A percentile compares a stretch with the other conserved stretches of the same genome.
phyloP scores from a whole-genome alignment of 768 basidiomycete genomes.

The Podaxis mareebaensis region DNA sequence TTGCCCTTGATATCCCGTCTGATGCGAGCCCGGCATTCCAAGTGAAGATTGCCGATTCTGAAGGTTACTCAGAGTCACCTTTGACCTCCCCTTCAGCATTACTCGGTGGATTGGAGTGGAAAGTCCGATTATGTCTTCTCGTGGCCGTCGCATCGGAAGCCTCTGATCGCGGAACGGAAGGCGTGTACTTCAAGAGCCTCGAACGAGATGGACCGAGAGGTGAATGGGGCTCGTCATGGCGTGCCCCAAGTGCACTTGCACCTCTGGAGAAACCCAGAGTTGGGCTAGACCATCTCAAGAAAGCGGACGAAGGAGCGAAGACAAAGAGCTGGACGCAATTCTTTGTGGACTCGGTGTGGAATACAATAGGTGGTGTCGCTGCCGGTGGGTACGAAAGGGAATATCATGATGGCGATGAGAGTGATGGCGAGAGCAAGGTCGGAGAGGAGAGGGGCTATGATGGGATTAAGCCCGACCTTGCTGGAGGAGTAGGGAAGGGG shows the following conservation, averaged over 20 bases:
- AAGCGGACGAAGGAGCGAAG: constrained; percentile 20
- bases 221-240: constrained; percentile 74
- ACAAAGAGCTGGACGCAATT: constrained; percentile 41
- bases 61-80: constrained; percentile 15
- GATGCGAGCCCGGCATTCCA: constrained; percentile 90
- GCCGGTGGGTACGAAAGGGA: constrained; percentile 38
- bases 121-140: constrained; percentile 81
- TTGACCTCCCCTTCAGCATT: constrained; percentile 14
- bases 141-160: constrained; percentile 65
- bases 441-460: constrained; percentile 37
- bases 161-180: constrained; percentile 47
- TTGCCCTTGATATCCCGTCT: constrained; percentile 91
- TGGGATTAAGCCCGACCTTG: constrained; percentile 46
- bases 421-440: constrained; percentile 34
- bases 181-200: constrained; percentile 54
- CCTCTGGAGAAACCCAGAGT: constrained; percentile 53
- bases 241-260: constrained; percentile 54
- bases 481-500: constrained; percentile 52
- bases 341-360: constrained; percentile 32
- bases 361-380: constrained; percentile 14
- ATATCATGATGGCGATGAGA: constrained; percentile 61
- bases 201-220: constrained; percentile 59
- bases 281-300: constrained; percentile 20
- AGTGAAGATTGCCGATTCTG: constrained; percentile 47
- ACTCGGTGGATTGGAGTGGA: constrained; percentile 87